phyloP scores from a whole-genome alignment of 192 early-diverging fungal species.

The Glomus cerebriforme region DNA sequence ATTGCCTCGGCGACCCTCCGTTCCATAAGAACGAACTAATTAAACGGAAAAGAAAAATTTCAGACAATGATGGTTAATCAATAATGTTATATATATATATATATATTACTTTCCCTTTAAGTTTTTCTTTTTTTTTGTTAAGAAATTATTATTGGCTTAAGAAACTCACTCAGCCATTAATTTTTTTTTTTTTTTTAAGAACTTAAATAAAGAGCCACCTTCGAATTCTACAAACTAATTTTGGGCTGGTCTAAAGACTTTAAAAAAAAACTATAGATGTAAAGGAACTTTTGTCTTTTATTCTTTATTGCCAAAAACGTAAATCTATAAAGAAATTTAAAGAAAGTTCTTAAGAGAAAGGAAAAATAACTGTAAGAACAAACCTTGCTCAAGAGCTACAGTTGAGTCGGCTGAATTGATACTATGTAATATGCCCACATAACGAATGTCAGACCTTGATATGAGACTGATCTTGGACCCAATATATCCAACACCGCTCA shows the following conservation, averaged over 20 bases:
- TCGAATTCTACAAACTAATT: not conserved
- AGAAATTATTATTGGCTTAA: no score
- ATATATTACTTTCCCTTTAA: no score
- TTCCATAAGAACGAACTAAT: constrained; percentile 89
- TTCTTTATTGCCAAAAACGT: not conserved
- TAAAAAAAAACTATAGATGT: not conserved
- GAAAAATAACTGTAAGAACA: not conserved
- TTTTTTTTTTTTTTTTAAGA: no score
- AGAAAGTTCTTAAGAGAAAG: not conserved
- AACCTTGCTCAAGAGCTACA: constrained; percentile 88
- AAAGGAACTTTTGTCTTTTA: not conserved
- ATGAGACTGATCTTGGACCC: constrained; percentile 75
- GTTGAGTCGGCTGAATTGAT: constrained; percentile 87
- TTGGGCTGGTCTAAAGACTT: not conserved
- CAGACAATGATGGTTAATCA: not conserved
- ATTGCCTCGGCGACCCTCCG: constrained; percentile 84
- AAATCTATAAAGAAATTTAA: not conserved
- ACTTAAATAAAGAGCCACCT: not conserved
- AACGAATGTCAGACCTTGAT: constrained; percentile 87
- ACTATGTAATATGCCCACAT: constrained; percentile 83
- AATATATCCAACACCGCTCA: constrained; percentile 53
- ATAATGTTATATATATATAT: not conserved
- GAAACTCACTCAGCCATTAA: no score
- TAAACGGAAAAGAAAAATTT: not conserved
- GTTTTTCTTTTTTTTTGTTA: no score